These are phyloP conservation scores for Ceratobasidium sp. DNA, from an alignment of 1,284 basidiomycete genomes.

Conservation along the genomic window DNA sequence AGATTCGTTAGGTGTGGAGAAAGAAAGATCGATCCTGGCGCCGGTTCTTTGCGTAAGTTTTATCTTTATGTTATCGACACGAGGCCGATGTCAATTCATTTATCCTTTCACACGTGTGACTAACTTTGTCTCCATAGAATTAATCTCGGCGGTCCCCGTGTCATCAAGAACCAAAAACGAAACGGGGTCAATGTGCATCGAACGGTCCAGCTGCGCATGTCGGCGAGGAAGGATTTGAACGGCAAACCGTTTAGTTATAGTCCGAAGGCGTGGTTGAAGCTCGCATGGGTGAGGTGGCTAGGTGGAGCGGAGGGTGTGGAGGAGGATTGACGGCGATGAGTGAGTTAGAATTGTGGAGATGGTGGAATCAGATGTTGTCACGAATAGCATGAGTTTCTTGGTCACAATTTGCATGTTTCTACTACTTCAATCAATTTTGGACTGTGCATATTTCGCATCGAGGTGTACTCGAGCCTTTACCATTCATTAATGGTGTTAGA, in stretches of 20 bases:
- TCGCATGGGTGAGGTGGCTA: conserved; percentile 28
- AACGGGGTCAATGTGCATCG: conserved; percentile 39
- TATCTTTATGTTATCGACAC: background rate
- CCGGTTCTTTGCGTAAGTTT: conserved; percentile 27
- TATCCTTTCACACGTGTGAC: background rate
- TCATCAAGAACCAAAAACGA: conserved; percentile 40
- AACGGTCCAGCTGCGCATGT: conserved; percentile 31
- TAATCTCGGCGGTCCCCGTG: conserved; percentile 35
- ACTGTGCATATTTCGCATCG: too few species aligned
- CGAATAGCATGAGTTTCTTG: background rate
- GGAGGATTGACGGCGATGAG: background rate
- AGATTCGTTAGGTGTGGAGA: conserved; percentile 28
- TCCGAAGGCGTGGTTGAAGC: conserved; percentile 10
- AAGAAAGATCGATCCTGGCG: conserved; percentile 34
- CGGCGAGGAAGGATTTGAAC: conserved; percentile 8
- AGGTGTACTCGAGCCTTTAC: too few species aligned
- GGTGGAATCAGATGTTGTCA: too few species aligned
- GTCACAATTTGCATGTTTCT: background rate
- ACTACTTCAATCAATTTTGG: background rate
- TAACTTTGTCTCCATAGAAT: background rate
- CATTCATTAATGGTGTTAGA: too few species aligned
- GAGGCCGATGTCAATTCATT: background rate
- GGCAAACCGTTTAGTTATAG: conserved; percentile 24
- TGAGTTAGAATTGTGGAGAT: background rate
- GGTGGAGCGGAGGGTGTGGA: conserved; percentile 20